These are phyloP conservation scores for Candida lessepsii DNA, from an alignment of 805 yeast genomes.

Conservation along the genomic window DNA sequence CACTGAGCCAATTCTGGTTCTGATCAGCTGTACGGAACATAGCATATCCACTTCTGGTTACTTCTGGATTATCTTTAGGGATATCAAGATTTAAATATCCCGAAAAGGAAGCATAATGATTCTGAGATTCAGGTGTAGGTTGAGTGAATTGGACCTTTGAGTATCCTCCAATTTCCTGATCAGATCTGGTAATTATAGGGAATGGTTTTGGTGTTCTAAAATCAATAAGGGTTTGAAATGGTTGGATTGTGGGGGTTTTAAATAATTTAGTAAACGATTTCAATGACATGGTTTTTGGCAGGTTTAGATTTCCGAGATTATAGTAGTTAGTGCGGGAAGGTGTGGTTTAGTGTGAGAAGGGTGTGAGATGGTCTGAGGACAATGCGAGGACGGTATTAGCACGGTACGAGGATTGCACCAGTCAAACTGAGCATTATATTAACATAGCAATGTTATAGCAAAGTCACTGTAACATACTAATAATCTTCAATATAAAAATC, in stretches of 20 bases:
- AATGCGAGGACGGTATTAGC: too few relatives aligned
- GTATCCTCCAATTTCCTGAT: constrained; percentile 76
- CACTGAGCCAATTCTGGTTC: constrained; percentile 49
- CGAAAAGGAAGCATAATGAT: constrained; percentile 38
- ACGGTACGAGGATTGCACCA: too few relatives aligned
- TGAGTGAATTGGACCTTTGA: constrained; percentile 59
- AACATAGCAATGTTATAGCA: too few relatives aligned
- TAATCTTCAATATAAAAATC: too few relatives aligned
- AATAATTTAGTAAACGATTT: constrained; percentile 39
- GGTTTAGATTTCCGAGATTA: too few relatives aligned
- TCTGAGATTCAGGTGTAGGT: constrained; percentile 19
- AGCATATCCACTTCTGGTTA: constrained; percentile 70
- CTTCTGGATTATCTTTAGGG: constrained; percentile 61
- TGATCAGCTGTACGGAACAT: constrained; percentile 80
- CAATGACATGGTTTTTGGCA: constrained; percentile 30
- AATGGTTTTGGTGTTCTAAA: constrained; percentile 42
- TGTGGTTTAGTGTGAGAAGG: too few relatives aligned
- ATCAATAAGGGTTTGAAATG: constrained; percentile 48
- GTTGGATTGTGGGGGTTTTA: constrained; percentile 24
- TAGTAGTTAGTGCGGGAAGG: too few relatives aligned
- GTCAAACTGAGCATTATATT: too few relatives aligned
- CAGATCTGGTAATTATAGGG: constrained; percentile 61
- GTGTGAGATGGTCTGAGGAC: too few relatives aligned
- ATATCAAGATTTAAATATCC: constrained; percentile 70
- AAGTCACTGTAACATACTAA: too few relatives aligned